Evolutionary conservation across 2,329 filamentous ascomycete genomes (phyloP).

Genomic region (Corniculantispora saksenae): DNA sequence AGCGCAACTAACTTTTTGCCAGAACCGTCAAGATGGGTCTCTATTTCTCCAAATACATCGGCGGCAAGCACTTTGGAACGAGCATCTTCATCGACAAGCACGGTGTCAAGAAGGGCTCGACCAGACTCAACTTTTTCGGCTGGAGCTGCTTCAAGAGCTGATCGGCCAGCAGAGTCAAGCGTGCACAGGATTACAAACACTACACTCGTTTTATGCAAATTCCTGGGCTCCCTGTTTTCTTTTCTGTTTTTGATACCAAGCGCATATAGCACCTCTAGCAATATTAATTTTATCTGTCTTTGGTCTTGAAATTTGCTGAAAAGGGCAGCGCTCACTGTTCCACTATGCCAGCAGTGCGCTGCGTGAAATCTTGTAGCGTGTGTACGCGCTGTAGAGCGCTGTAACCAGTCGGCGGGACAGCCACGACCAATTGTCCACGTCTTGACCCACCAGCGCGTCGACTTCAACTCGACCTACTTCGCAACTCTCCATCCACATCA

Average conservation of each 20-base stretch:
- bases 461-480: background rate
- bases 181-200: background rate
- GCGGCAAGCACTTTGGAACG: constrained; percentile 52
- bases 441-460: constrained; percentile 4
- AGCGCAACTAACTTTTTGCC: background rate
- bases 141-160: constrained; percentile 52
- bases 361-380: background rate
- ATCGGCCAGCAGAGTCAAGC: background rate
- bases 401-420: background rate
- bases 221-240: no score
- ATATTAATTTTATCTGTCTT: background rate
- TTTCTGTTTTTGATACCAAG: background rate
- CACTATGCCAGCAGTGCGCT: background rate
- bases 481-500: background rate
- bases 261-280: background rate
- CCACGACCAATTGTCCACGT: background rate
- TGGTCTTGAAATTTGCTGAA: no score
- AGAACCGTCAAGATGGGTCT: constrained; percentile 41
- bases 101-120: constrained; percentile 51
- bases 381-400: background rate
- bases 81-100: constrained; percentile 47
- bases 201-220: background rate
- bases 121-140: constrained; percentile 50
- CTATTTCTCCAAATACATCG: constrained; percentile 48
- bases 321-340: background rate